Evolutionary conservation across 257 asterid genomes (phyloP), one percentile per base, ranked within the genome.

Genomic region (Solanum gandarillasii): DNA sequence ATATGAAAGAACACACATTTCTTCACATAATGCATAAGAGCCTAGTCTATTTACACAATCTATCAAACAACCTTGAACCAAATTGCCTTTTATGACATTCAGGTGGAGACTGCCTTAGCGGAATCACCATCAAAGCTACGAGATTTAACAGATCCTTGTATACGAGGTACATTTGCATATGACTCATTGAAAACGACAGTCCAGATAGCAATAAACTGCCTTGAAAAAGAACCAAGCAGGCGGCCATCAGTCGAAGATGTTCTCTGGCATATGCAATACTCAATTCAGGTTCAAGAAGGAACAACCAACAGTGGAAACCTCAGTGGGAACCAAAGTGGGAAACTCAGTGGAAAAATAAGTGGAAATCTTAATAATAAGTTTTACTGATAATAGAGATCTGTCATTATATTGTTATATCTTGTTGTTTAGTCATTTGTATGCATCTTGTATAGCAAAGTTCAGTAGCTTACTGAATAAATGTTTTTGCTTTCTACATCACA

Each of bases 211-310:
- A 27, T 91, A 68, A 96, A 93, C 88, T 97, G 99, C 91, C 89
- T 97, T 78, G 87, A 91, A 84, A 91, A 90, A 79, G 98, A 96
- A 52, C 91, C 97, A 5, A 89, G 87, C 90, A 90, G 87, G 27
- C 93, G 98, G 5, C 99, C 99, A 1, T 92, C 99, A 35, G 91
- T 97, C 55, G 99, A 97, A 91, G 99, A 97, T 76, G 98, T 96
- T 92, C 95, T 97, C 10, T 97, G 99, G 99, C 98, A 97, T 87
- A 92, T 97, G 99, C 99, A 97, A 87, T 97, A 97, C 83, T 97
- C 99, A 12, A 92, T 94, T 76, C 99, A 97, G 88, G 98, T 97
- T 90, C 99, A 97, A 91, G 99, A 97, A 92, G 99, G 99, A 38
- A 94, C 99, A 99, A 93, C 92, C n/a, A 94, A 90, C 94, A 94